phyloP scores from a whole-genome alignment of 192 early-diverging fungal genomes.

The Gonapodya sp. region DNA sequence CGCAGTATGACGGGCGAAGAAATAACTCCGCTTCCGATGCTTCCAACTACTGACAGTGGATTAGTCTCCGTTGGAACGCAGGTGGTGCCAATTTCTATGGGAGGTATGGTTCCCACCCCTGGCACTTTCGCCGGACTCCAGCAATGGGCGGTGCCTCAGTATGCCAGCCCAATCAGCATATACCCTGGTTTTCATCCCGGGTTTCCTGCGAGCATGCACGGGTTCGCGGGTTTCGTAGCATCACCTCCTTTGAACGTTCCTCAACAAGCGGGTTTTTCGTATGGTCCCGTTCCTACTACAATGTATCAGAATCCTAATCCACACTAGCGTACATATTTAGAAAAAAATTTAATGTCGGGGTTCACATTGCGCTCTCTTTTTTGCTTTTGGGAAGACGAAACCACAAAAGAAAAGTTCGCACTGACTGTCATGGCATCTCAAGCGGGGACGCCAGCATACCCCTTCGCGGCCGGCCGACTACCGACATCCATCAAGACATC shows the following conservation, averaged over 20 bases:
- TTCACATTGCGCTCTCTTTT: not conserved
- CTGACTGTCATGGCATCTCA: not conserved
- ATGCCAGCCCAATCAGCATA: not conserved
- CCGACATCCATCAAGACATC: not conserved
- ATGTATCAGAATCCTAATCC: not conserved
- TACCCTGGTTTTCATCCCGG: not conserved
- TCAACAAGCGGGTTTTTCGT: not conserved
- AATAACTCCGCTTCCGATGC: not conserved
- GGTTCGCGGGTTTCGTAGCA: not conserved
- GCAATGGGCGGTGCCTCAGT: not conserved
- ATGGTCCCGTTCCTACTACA: too few relatives aligned
- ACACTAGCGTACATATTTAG: not conserved
- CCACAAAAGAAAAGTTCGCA: not conserved
- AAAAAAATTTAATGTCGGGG: too few relatives aligned
- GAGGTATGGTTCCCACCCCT: not conserved
- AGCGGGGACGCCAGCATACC: not conserved
- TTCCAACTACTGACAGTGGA: not conserved
- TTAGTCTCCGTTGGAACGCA: not conserved
- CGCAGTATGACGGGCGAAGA: not conserved
- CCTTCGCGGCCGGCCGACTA: not conserved
- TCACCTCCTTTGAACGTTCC: not conserved
- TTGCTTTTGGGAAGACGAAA: not conserved
- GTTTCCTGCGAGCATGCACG: not conserved
- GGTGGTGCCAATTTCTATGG: not conserved
- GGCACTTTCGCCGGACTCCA: not conserved